phyloP scores from a whole-genome alignment of 148 eudicot species.

The Silene latifolia region DNA sequence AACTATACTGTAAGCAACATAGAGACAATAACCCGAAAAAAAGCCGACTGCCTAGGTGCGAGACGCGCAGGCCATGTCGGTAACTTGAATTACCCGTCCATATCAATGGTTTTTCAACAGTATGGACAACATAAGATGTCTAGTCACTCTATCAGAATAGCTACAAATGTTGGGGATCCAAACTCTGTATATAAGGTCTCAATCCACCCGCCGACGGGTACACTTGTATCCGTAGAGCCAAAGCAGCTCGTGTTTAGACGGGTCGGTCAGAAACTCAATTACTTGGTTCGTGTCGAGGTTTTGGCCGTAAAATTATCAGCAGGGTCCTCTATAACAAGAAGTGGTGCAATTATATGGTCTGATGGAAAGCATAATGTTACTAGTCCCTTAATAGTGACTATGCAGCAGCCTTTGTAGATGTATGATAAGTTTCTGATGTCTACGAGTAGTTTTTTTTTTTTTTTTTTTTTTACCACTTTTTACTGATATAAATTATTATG shows the following conservation, averaged over 20 bases:
- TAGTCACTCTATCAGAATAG: conserved; percentile 68
- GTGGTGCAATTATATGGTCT: conserved; percentile 77
- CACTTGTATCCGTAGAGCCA: conserved; percentile 62
- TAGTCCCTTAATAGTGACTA: conserved; percentile 76
- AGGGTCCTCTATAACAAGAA: conserved; percentile 51
- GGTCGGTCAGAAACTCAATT: conserved; percentile 70
- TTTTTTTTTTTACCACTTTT: conserved; percentile 1
- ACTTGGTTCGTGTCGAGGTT: conserved; percentile 60
- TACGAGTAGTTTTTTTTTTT: too few relatives aligned
- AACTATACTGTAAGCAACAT: conserved; percentile 66
- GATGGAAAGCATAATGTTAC: conserved; percentile 78
- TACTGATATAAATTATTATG: conserved; percentile 12
- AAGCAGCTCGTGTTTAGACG: conserved; percentile 54
- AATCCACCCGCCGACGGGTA: conserved; percentile 52
- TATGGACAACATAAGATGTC: conserved; percentile 68
- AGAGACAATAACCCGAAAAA: conserved; percentile 54
- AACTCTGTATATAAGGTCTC: conserved; percentile 53
- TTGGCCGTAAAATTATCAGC: conserved; percentile 45
- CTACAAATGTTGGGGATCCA: conserved; percentile 75
- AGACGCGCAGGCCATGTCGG: conserved; percentile 71
- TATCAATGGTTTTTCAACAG: conserved; percentile 68
- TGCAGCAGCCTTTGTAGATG: conserved; percentile 74
- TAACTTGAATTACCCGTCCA: conserved; percentile 79
- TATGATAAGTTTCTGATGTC: neutral
- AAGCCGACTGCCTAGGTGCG: conserved; percentile 54